A percentile compares a stretch with the other conserved stretches of the same genome.
Evolutionary conservation across 257 asterid species (phyloP).

Genomic region (Eustoma russellianum): DNA sequence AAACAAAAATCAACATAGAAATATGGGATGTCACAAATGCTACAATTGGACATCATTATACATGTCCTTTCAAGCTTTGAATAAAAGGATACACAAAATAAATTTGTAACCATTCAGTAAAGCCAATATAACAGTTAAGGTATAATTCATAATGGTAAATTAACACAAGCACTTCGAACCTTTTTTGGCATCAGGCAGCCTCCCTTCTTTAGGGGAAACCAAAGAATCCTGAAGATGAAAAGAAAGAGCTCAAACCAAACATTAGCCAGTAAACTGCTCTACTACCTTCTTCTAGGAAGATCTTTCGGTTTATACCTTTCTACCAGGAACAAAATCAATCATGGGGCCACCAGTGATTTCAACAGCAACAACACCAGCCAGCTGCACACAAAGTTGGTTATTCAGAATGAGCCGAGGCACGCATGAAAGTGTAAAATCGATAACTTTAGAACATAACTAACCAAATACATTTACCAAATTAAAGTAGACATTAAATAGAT

Average conservation of each 20-base stretch:
- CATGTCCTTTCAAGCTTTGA: too few relatives aligned
- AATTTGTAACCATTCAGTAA: too few relatives aligned
- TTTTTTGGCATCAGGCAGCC: constrained; percentile 85
- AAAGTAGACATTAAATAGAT: too few relatives aligned
- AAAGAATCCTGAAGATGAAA: constrained; percentile 58
- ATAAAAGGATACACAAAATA: too few relatives aligned
- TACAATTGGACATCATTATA: too few relatives aligned
- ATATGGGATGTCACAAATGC: too few relatives aligned
- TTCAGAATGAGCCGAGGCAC: constrained; percentile 13
- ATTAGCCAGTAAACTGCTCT: neutral
- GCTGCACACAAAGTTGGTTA: constrained; percentile 34
- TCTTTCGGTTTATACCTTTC: constrained; percentile 49
- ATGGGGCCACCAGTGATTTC: constrained; percentile 97
- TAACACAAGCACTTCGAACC: constrained; percentile 23
- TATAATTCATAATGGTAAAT: too few relatives aligned
- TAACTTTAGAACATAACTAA: neutral
- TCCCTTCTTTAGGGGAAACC: constrained; percentile 70
- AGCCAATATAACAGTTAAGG: too few relatives aligned
- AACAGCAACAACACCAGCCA: constrained; percentile 95
- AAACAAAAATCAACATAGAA: too few relatives aligned
- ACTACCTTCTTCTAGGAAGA: neutral
- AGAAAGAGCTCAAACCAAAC: constrained; percentile 11
- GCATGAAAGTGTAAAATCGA: neutral
- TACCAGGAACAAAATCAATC: constrained; percentile 69
- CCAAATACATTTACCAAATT: neutral